Conservation (phyloP, 192 early-diverging fungal genomes). For the Glomus cerebriforme region DNA sequence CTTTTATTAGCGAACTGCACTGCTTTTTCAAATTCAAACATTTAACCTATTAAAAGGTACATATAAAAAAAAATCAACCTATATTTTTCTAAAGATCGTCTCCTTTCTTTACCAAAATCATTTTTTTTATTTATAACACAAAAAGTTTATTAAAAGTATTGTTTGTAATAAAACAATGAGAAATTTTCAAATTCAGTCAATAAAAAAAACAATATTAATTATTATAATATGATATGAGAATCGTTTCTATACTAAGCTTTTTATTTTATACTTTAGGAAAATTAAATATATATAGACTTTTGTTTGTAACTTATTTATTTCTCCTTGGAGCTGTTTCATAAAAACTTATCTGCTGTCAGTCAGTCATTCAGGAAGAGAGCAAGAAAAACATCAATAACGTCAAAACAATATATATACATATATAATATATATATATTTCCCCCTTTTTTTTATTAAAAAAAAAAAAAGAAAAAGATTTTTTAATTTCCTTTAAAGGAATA, state of each 20-base stretch:
- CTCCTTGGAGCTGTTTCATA: neutral
- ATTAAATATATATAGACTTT: neutral
- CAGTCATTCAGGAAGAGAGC: neutral
- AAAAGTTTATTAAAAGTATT: neutral
- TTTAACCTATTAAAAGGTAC: neutral
- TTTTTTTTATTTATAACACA: neutral
- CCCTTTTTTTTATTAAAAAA: too few species aligned
- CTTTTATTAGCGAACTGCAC: neutral
- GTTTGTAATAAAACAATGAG: neutral
- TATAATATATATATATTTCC: too few species aligned
- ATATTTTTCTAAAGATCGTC: neutral
- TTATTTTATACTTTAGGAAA: neutral
- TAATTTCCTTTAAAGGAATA: too few species aligned
- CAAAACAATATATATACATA: neutral
- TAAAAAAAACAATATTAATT: neutral
- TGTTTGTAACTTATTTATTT: neutral
- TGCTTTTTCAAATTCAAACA: neutral
- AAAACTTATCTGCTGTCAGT: neutral
- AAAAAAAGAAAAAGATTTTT: too few species aligned
- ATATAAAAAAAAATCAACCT: neutral
- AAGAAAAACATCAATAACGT: neutral
- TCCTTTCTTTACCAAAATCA: neutral
- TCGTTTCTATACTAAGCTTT: neutral
- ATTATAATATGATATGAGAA: neutral
- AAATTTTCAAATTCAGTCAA: neutral